Evolutionary conservation across 2,329 filamentous ascomycete genomes (phyloP), one percentile per base, ranked within the genome.

Genomic region (Arthrobotrys sphaeroides): DNA sequence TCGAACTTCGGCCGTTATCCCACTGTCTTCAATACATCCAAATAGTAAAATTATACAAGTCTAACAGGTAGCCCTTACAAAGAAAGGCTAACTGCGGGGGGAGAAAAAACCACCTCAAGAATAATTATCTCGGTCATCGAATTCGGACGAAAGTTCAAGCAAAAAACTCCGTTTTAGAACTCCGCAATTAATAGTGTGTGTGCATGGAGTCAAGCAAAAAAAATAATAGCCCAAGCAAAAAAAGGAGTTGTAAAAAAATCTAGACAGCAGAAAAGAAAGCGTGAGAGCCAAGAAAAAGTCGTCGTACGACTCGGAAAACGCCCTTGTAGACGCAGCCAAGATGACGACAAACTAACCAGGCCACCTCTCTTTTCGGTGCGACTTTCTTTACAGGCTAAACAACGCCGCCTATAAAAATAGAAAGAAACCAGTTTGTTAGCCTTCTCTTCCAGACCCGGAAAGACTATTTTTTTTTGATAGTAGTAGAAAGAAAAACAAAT

Each of bases 381-480:
- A 61, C 57, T 53, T 73, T 42, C 20, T 36, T 59, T 59, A 74
- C 57, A 74, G 62, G 62, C 70, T 74, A 61, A 74, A 74, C 62
- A 74, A 38, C 24, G 70, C 70, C 28, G 70, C 70, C 70, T 74
- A 64, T 68, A 68, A 68, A 74, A 74, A 62, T 73, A 73, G 69
- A 73, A 73, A 40, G 38, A 70, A 70, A 51, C 28, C 36, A 43
- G 55, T 68, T 53, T 33, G 47, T 53, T 68, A 74, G 70, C 45
- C 62, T 60, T 51, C 22, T 61, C 24, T 20, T 42, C 59, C 26
- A 31, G 38, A 62, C n/a, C 24, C 24, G 12, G 40, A 20, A 49
- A 62, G 5, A 47, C 7, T 24, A 12, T 2, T 13, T 53, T 5
- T 7, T 45, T 36, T 26, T 16, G 16, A n/a, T 36, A 47, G 33